These are phyloP conservation scores for Claviceps humidiphila DNA, from an alignment of 2,329 filamentous ascomycete species.

Conservation along the genomic window DNA sequence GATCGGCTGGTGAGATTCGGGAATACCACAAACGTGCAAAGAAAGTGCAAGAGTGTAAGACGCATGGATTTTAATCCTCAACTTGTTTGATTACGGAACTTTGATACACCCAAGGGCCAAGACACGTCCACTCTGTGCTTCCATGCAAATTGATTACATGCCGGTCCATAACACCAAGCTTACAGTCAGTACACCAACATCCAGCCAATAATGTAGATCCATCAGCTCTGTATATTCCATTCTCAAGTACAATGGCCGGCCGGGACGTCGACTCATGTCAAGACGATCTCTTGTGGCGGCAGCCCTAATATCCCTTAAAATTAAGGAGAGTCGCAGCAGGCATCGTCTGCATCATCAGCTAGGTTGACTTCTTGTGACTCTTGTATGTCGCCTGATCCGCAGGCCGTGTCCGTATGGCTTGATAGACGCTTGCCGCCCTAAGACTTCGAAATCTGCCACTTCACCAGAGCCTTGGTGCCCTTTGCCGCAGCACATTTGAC, in stretches of 20 bases:
- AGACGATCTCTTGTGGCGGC: background rate
- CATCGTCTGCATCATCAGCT: background rate
- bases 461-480: conserved; percentile 9
- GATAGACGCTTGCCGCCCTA: conserved; percentile 2
- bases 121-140: background rate
- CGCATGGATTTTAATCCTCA: too few species aligned
- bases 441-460: conserved; percentile 13
- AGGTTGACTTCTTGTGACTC: background rate
- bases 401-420: background rate
- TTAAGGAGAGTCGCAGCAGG: background rate
- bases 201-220: background rate
- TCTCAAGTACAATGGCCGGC: background rate
- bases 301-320: background rate
- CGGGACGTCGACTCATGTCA: background rate
- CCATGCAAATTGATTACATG: background rate
- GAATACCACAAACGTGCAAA: too few species aligned
- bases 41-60: too few species aligned
- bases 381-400: background rate
- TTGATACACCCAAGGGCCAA: background rate
- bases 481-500: conserved; percentile 9
- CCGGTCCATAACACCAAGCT: background rate
- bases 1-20: too few species aligned
- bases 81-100: too few species aligned
- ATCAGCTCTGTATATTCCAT: background rate
- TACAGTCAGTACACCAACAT: background rate